Evolutionary conservation across 768 basidiomycete genomes (phyloP).

Genomic region (Russula sp.): DNA sequence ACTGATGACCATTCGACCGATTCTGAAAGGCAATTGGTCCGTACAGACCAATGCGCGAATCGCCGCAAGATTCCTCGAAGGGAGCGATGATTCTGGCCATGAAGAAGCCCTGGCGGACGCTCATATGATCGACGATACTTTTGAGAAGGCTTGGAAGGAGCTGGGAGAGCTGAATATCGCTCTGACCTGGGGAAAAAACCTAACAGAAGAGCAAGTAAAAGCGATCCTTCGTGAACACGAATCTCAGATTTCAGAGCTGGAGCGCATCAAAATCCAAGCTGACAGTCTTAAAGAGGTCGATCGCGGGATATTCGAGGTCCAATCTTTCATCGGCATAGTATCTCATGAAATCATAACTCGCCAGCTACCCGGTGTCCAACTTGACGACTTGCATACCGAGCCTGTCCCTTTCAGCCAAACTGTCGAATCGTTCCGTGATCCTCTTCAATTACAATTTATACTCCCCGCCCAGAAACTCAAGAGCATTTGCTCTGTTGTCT

Average conservation of each 20-base stretch:
- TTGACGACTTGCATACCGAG: neutral
- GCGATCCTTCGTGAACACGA: neutral
- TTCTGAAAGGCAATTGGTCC: neutral
- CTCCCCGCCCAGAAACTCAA: neutral
- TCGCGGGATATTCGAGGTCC: neutral
- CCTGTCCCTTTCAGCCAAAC: neutral
- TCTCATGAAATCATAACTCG: neutral
- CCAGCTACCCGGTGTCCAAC: neutral
- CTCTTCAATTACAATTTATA: neutral
- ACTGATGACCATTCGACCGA: neutral
- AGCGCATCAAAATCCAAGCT: neutral
- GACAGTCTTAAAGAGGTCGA: neutral
- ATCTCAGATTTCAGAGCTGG: neutral
- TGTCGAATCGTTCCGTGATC: neutral
- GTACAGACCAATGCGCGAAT: neutral
- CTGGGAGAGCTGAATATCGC: neutral
- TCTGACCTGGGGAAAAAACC: neutral
- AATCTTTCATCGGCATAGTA: neutral
- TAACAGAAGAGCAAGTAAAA: conserved; percentile 1
- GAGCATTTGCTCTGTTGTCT: neutral
- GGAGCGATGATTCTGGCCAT: neutral
- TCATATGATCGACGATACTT: conserved; percentile 6
- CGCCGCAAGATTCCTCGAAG: neutral
- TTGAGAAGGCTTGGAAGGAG: neutral
- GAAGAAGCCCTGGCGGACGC: neutral